Conservation (phyloP, 169 alveolate species). For the Eimeria acervulina region DNA sequence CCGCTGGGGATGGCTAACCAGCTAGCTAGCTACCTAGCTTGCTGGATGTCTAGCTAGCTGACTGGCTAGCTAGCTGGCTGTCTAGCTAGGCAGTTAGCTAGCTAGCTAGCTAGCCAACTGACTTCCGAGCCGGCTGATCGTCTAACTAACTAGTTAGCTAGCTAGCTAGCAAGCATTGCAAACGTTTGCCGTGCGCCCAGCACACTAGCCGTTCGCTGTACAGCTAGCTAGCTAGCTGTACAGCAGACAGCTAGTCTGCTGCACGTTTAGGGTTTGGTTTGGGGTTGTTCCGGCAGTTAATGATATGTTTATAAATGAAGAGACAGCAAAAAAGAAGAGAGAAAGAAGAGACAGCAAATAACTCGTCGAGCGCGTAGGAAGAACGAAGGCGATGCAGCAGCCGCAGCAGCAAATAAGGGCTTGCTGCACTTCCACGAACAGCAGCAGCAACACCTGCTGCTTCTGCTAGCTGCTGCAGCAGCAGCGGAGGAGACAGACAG, state of each 20-base stretch:
- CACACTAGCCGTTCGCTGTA: background rate
- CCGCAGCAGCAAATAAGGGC: background rate
- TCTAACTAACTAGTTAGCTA: background rate
- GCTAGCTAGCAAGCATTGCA: background rate
- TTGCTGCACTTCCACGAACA: background rate
- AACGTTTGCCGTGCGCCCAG: background rate
- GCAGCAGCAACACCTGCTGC: slow-evolving; percentile 38
- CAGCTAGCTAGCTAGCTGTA: slow-evolving; percentile 17
- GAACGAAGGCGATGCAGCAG: slow-evolving; percentile 33
- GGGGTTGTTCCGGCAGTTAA: slow-evolving; percentile 70
- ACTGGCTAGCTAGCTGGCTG: background rate
- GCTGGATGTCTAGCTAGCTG: background rate
- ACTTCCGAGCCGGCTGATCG: background rate
- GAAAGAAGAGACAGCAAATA: slow-evolving; percentile 40
- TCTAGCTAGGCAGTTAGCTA: background rate
- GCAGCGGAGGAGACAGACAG: background rate
- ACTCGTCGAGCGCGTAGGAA: background rate
- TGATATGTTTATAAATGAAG: slow-evolving; percentile 73
- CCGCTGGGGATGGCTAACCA: background rate
- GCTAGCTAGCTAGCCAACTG: background rate
- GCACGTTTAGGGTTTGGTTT: background rate
- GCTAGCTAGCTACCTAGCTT: background rate
- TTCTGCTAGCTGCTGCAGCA: slow-evolving; percentile 5
- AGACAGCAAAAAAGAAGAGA: slow-evolving; percentile 49
- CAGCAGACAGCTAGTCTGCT: background rate